Evolutionary conservation across 768 basidiomycete genomes (phyloP), one percentile per base, ranked within the genome.

Genomic region (Podaxis rugospora): DNA sequence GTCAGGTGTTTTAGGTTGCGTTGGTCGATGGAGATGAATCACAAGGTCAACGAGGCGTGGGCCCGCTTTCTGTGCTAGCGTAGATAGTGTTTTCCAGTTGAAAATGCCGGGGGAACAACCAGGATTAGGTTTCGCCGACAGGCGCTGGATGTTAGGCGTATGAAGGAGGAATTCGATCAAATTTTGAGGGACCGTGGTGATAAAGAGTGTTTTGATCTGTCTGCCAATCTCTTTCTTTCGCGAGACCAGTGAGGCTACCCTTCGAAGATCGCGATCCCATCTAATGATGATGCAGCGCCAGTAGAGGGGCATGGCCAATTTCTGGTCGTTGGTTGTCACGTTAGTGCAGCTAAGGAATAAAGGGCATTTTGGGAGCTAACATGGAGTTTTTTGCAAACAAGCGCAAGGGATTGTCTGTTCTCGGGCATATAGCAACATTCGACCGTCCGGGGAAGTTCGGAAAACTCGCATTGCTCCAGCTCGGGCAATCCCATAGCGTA

Each of bases 401-500:
- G 14, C 16, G 39, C 36, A 37, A 59, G 50, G 3, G 5, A 0
- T 2, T 50, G 36, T 14, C 57, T 50, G 10, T 23, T 40, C 18
- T 27, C 6, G 23, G 35, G 36, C n/a, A 11, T 5, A 16, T 51
- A 59, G 6, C 6, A 5, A 25, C 1, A 5, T 2, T 27, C 27
- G 25, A 50, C 3, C 2, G 11, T 13, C 6, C n/a, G 6, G n/a
- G 36, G 49, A n/a, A 39, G 16, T 25, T 40, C 16, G 3, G 6
- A 51, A 11, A n/a, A 28, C 11, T 51, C 57, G 27, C 16, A 3
- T 51, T 58, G 49, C 18, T 59, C 57, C 11, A 59, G 13, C 35
- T 59, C 57, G 7, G 49, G 49, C 2, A 59, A 16, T n/a, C 49
- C 57, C 49, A 59, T 16, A 1, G 57, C 57, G 28, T 51, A 59